A percentile compares a stretch with the other conserved stretches of the same genome.
Conservation (phyloP, 192 early-diverging fungal species). For the Coemansia sp. region DNA sequence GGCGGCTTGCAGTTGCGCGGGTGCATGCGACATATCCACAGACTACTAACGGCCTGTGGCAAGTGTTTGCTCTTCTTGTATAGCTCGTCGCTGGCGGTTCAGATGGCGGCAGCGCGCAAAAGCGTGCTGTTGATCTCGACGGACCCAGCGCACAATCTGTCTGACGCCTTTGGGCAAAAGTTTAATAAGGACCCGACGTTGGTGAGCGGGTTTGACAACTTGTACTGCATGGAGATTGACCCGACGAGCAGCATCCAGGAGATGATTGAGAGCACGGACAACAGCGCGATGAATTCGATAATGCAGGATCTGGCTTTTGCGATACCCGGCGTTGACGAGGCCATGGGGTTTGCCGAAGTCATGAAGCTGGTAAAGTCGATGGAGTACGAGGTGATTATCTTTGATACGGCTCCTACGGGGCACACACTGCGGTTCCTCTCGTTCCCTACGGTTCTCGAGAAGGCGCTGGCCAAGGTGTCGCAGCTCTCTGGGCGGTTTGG, state of each 20-base stretch:
- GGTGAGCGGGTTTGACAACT: conserved; percentile 92
- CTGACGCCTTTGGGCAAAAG: conserved; percentile 99
- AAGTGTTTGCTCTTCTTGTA: background rate
- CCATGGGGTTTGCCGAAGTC: conserved; percentile 99
- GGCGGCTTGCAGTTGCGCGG: background rate
- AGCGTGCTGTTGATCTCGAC: conserved; percentile 97
- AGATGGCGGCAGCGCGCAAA: conserved; percentile 86
- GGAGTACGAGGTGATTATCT: conserved; percentile 98
- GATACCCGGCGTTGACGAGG: conserved; percentile 99
- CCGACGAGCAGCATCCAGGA: conserved; percentile 97
- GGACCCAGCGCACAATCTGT: conserved; percentile 99
- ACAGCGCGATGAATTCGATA: conserved; percentile 76
- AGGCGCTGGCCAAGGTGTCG: conserved; percentile 94
- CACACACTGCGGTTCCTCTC: conserved; percentile 98
- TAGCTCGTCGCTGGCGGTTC: conserved; percentile 92
- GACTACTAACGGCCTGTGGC: background rate
- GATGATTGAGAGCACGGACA: conserved; percentile 87
- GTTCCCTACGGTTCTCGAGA: conserved; percentile 96
- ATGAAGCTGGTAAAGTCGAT: conserved; percentile 99
- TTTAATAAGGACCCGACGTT: conserved; percentile 94
- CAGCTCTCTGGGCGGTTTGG: conserved; percentile 91
- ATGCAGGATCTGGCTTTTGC: conserved; percentile 98
- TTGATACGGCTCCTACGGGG: conserved; percentile 99
- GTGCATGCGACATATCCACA: background rate
- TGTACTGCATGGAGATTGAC: conserved; percentile 99